Conservation (phyloP, 2,329 filamentous ascomycete species). For the Epicoccum sorghinum region DNA sequence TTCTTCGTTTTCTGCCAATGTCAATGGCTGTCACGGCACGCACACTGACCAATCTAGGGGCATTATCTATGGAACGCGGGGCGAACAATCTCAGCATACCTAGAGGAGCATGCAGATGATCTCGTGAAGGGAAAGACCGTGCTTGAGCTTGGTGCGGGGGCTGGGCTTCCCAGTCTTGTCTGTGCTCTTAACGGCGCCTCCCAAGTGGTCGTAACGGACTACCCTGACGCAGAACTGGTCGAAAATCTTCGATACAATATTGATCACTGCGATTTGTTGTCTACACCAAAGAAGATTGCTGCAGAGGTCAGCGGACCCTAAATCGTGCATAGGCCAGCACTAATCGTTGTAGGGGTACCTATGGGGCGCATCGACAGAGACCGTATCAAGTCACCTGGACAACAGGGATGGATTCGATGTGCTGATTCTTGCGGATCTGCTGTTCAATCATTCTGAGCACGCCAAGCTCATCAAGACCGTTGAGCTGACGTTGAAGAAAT, state of each 20-base stretch:
- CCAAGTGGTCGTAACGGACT: slow-evolving; percentile 80
- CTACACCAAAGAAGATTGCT: slow-evolving; percentile 44
- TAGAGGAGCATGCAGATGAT: slow-evolving; percentile 68
- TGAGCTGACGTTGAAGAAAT: slow-evolving; percentile 66
- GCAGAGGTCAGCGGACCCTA: slow-evolving; percentile 40
- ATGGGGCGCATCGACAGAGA: slow-evolving; percentile 73
- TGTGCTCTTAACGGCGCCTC: slow-evolving; percentile 73
- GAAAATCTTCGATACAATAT: slow-evolving; percentile 81
- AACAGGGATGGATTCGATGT: slow-evolving; percentile 69
- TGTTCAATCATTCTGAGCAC: slow-evolving; percentile 92
- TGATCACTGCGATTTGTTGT: slow-evolving; percentile 57
- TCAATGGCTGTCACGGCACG: slow-evolving; percentile 4
- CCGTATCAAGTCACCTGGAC: slow-evolving; percentile 65
- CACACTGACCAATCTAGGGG: slow-evolving; percentile 55
- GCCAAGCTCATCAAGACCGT: slow-evolving; percentile 76
- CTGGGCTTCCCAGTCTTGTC: slow-evolving; percentile 81
- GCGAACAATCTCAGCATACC: slow-evolving; percentile 76
- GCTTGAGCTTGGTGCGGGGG: slow-evolving; percentile 87
- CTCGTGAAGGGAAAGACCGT: slow-evolving; percentile 73
- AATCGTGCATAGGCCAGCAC: slow-evolving; percentile 1
- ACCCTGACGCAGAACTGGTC: slow-evolving; percentile 83
- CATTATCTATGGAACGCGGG: slow-evolving; percentile 92
- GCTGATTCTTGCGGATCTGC: slow-evolving; percentile 82
- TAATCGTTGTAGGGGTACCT: slow-evolving; percentile 68
- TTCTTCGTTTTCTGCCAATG: not conserved